A percentile compares a stretch with the other conserved stretches of the same genome.
These are phyloP conservation scores for Colletotrichum limetticola DNA, from an alignment of 2,329 filamentous ascomycete genomes.

Conservation along the genomic window DNA sequence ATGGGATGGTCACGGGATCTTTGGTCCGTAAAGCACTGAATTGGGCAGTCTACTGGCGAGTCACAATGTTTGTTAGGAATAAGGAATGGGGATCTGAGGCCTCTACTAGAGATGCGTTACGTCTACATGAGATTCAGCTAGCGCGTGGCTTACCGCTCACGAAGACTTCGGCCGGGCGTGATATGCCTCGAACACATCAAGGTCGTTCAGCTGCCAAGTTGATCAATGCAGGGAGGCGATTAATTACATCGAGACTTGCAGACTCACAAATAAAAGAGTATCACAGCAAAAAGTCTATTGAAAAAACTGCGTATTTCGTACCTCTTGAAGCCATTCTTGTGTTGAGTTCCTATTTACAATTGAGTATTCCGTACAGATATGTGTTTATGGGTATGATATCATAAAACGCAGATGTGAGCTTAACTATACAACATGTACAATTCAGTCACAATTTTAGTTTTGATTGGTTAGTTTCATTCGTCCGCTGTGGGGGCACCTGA, in stretches of 20 bases:
- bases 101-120: background rate
- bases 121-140: background rate
- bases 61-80: background rate
- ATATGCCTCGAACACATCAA: background rate
- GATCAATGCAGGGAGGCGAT: background rate
- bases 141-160: background rate
- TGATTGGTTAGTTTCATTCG: no score
- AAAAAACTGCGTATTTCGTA: no score
- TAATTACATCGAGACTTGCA: background rate
- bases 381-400: no score
- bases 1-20: slow-evolving; percentile 72
- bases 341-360: no score
- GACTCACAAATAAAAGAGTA: background rate
- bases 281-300: background rate
- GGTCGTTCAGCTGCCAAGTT: background rate
- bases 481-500: no score
- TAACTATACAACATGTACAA: no score
- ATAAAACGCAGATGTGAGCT: no score
- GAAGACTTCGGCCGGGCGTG: slow-evolving; percentile 4
- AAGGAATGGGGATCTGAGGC: background rate
- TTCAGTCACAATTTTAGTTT: no score
- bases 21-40: slow-evolving; percentile 64
- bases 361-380: no score
- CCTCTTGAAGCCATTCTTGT: no score
- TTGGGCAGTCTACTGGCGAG: background rate